Conservation (phyloP, 306 rosid species). For the Medicago lupulina region DNA sequence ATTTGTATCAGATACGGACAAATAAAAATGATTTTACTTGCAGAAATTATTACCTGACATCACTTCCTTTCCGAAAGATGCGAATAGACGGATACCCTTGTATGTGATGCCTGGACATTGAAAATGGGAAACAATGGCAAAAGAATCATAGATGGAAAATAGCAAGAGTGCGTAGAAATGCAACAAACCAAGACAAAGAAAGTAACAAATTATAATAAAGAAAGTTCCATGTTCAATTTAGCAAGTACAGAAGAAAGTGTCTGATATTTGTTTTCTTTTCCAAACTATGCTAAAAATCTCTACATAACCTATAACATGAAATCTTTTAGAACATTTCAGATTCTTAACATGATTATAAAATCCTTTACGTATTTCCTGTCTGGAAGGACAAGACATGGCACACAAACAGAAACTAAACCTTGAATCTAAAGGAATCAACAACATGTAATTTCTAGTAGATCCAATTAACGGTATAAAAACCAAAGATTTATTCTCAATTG, state of each 20-base stretch:
- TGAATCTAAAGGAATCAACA: constrained; percentile 13
- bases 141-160: constrained; percentile 33
- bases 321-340: constrained; percentile 18
- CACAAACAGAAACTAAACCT: constrained; percentile 23
- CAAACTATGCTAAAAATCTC: constrained; percentile 7
- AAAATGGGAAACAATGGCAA: constrained; percentile 36
- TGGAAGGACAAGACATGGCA: constrained; percentile 17
- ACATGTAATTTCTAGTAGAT: background rate
- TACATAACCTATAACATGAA: constrained; percentile 27
- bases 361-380: background rate
- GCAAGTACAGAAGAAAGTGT: background rate
- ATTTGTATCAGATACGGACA: constrained; percentile 25
- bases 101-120: constrained; percentile 82
- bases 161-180: constrained; percentile 15
- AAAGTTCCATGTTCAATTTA: constrained; percentile 25
- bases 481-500: background rate
- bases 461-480: constrained; percentile 1
- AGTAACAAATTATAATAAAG: constrained; percentile 35
- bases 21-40: background rate
- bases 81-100: constrained; percentile 99
- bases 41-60: constrained; percentile 67
- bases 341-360: constrained; percentile 17
- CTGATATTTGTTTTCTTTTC: constrained; percentile 5
- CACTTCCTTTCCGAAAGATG: constrained; percentile 94
- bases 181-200: constrained; percentile 32